Conservation (phyloP, 768 basidiomycete species). For the Amanita jacksonii region DNA sequence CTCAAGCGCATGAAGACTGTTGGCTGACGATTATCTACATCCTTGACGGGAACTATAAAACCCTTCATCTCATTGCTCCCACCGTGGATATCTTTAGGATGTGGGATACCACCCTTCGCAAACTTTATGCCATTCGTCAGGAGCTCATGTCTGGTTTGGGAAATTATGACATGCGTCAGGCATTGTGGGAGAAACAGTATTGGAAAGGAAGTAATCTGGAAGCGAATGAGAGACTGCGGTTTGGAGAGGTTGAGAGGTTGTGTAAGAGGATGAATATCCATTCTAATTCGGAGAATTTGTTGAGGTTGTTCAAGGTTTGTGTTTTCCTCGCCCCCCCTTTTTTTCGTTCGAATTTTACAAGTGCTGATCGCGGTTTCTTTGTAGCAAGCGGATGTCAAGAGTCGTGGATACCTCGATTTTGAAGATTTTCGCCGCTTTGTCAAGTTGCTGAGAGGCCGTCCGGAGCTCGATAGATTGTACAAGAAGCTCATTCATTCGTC, state of each 20-base stretch:
- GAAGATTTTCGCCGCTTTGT: constrained; percentile 75
- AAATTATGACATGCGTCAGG: constrained; percentile 51
- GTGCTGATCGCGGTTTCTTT: not conserved
- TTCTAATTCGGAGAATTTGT: constrained; percentile 41
- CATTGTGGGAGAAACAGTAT: constrained; percentile 72
- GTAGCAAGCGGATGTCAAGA: constrained; percentile 55
- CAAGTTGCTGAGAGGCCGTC: constrained; percentile 72
- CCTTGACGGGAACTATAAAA: constrained; percentile 70
- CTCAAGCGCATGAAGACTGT: constrained; percentile 50
- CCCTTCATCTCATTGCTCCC: constrained; percentile 74
- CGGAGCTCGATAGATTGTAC: constrained; percentile 69
- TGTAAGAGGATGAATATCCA: constrained; percentile 66
- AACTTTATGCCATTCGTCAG: constrained; percentile 54
- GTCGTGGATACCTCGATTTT: constrained; percentile 61
- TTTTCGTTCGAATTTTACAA: not conserved
- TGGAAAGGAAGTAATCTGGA: constrained; percentile 68
- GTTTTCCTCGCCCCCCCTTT: not conserved
- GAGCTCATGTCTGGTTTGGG: constrained; percentile 63
- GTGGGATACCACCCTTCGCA: constrained; percentile 51
- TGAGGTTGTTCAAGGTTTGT: constrained; percentile 48
- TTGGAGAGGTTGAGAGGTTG: constrained; percentile 62
- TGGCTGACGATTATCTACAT: constrained; percentile 89
- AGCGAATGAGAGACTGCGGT: constrained; percentile 52
- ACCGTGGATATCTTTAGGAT: constrained; percentile 38
- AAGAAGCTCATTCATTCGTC: constrained; percentile 18